Percentiles rank a stretch among this genome's conserved stretches.
These are phyloP conservation scores for Mortierella hygrophila DNA, from an alignment of 192 early-diverging fungal species.

Conservation along the genomic window DNA sequence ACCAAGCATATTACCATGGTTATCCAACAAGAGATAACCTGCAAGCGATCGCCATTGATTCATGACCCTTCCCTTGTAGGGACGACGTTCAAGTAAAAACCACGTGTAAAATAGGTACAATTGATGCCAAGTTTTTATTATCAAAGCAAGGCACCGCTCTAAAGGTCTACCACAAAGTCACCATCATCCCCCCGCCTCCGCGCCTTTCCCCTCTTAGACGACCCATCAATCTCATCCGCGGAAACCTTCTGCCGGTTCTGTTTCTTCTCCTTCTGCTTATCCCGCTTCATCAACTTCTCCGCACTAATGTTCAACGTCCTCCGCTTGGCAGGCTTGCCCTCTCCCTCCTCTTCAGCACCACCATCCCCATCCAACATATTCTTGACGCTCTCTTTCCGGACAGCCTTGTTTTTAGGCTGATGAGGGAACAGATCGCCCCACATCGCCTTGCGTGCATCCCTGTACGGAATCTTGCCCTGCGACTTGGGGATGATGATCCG, in stretches of 20 bases:
- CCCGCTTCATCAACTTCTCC: slow-evolving; percentile 27
- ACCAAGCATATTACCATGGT: no score
- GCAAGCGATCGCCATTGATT: no score
- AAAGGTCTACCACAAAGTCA: slow-evolving; percentile 28
- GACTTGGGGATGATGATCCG: slow-evolving; percentile 78
- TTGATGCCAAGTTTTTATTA: not conserved
- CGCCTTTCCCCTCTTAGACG: not conserved
- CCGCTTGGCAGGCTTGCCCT: not conserved
- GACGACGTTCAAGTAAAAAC: no score
- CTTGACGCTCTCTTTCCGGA: slow-evolving; percentile 29
- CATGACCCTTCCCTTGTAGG: no score
- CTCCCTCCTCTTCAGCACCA: not conserved
- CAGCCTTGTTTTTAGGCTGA: slow-evolving; percentile 66
- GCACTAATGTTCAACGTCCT: slow-evolving; percentile 24
- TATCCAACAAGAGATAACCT: no score
- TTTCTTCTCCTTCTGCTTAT: slow-evolving; percentile 55
- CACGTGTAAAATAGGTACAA: not conserved
- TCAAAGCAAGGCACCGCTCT: not conserved
- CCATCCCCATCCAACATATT: slow-evolving; percentile 18
- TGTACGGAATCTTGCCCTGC: slow-evolving; percentile 76
- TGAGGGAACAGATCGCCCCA: slow-evolving; percentile 93
- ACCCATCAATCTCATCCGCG: slow-evolving; percentile 11
- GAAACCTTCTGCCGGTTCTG: slow-evolving; percentile 37
- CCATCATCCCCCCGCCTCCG: slow-evolving; percentile 9
- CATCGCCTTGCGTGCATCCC: slow-evolving; percentile 79